Conservation (phyloP, 305 asterid species). For the Lippia alba region DNA sequence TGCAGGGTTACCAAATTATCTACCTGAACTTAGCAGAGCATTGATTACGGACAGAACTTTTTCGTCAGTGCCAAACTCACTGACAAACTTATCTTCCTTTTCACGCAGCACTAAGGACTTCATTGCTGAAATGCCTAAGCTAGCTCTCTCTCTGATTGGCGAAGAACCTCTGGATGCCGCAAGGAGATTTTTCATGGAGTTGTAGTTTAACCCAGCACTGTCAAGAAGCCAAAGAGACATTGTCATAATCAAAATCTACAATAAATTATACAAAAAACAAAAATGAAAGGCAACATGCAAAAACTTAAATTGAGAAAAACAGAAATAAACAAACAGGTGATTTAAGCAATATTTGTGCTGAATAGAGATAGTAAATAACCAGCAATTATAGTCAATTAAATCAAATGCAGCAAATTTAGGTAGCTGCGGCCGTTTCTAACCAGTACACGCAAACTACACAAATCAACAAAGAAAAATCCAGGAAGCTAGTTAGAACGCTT, state of each 20-base stretch:
- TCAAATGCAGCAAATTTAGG: conserved; percentile 23
- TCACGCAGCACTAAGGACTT: conserved; percentile 92
- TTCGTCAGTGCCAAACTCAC: conserved; percentile 84
- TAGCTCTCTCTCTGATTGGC: conserved; percentile 93
- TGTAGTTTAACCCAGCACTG: conserved; percentile 71
- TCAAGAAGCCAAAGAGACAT: conserved; percentile 30
- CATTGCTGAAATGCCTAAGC: conserved; percentile 87
- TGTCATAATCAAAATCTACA: conserved; percentile 20
- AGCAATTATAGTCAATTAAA: conserved; percentile 13
- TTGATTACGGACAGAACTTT: conserved; percentile 73
- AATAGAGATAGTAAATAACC: conserved; percentile 12
- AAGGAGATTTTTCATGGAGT: conserved; percentile 83
- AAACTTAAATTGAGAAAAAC: conserved; percentile 30
- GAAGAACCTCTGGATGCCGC: conserved; percentile 86
- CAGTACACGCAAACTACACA: conserved; percentile 14
- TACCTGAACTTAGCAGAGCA: conserved; percentile 85
- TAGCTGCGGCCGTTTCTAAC: conserved; percentile 18
- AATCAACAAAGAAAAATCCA: conserved; percentile 25
- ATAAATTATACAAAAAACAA: conserved; percentile 19
- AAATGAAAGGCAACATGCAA: conserved; percentile 21
- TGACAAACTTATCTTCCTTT: conserved; percentile 77
- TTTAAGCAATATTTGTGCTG: conserved; percentile 24
- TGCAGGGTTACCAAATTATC: conserved; percentile 57
- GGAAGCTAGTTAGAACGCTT: conserved; percentile 47
- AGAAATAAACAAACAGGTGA: conserved; percentile 21